Conservation (phyloP, 75 land plant genomes). For the Cunninghamia lanceolata region DNA sequence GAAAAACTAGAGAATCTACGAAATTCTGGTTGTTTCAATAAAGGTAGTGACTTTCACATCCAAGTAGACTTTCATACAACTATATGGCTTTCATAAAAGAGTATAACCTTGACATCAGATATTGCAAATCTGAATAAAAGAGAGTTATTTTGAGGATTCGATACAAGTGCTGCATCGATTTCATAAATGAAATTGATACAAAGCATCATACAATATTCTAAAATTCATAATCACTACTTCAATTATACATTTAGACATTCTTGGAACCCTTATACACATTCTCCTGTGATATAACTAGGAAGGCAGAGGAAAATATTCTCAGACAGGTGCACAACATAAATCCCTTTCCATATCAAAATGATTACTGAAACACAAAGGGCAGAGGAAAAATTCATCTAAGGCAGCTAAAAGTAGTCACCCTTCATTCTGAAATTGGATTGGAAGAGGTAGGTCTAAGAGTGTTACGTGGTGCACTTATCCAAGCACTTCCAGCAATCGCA, state of each 20-base stretch:
- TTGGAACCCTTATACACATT: background rate
- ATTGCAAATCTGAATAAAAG: background rate
- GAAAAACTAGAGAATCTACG: too few species aligned
- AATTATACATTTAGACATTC: background rate
- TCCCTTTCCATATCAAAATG: background rate
- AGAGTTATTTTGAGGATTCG: background rate
- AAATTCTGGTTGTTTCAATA: too few species aligned
- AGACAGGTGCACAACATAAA: background rate
- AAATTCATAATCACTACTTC: background rate
- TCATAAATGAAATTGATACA: background rate
- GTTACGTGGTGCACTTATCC: slow-evolving; percentile 94
- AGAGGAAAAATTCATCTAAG: background rate
- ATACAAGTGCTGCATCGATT: background rate
- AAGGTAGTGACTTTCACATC: too few species aligned
- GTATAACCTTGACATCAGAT: background rate
- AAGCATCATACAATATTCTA: background rate
- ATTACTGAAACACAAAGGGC: background rate
- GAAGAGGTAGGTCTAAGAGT: slow-evolving; percentile 47
- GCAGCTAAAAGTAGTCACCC: background rate
- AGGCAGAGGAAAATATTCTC: background rate
- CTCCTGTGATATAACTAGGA: background rate
- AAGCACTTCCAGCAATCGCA: slow-evolving; percentile 85
- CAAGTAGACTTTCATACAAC: background rate
- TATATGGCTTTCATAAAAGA: background rate
- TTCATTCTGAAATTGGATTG: background rate